Conservation (phyloP, 495 filamentous ascomycete species). For the Staphylotrichum tortipilum region DNA sequence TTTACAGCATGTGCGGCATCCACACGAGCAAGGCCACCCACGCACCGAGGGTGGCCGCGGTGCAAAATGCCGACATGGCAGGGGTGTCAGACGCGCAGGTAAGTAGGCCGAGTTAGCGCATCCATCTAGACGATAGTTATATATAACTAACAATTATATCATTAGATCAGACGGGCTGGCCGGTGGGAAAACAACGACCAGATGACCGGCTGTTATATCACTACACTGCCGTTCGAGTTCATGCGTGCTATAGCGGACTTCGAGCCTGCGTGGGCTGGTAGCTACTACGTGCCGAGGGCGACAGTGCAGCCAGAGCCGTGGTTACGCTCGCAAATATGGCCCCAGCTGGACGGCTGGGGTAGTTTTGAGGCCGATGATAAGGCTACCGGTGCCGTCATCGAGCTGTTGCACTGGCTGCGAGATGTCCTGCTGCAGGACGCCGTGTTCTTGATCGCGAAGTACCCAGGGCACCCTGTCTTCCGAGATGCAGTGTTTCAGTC, state of each 20-base stretch:
- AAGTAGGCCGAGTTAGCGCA: too few species aligned
- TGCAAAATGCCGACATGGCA: too few species aligned
- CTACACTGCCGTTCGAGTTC: not conserved
- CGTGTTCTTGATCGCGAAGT: not conserved
- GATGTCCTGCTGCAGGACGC: not conserved
- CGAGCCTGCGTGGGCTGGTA: not conserved
- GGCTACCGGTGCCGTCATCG: not conserved
- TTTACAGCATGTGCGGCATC: too few species aligned
- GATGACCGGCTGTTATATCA: not conserved
- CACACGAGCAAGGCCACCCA: too few species aligned
- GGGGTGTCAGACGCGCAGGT: too few species aligned
- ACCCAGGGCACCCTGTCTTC: not conserved
- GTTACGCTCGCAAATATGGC: not conserved
- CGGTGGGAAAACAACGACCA: not conserved
- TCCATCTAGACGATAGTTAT: too few species aligned
- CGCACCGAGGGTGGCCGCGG: too few species aligned
- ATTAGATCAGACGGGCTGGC: not conserved
- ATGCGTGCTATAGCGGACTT: not conserved
- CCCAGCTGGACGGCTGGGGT: not conserved
- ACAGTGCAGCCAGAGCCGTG: not conserved
- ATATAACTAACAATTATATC: not conserved
- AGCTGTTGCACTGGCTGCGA: not conserved
- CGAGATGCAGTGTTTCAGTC: not conserved
- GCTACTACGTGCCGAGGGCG: not conserved
- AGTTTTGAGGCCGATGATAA: not conserved